These are phyloP conservation scores for Penicillium capsulatum DNA, from an alignment of 2,329 filamentous ascomycete species.

Conservation along the genomic window DNA sequence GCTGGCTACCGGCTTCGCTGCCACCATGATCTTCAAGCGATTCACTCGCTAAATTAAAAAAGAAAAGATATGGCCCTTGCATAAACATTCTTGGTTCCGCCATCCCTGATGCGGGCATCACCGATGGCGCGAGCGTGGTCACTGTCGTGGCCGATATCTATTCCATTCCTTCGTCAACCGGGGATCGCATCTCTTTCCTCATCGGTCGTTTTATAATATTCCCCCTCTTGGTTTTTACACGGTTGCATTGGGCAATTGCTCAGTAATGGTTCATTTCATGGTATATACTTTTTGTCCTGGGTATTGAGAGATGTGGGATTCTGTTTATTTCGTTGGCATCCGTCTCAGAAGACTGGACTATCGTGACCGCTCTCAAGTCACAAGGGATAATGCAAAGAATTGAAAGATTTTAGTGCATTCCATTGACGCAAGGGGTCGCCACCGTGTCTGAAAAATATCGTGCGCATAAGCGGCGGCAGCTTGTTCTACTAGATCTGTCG, in stretches of 20 bases:
- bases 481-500: too few relatives aligned
- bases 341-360: too few relatives aligned
- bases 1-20: constrained; percentile 44
- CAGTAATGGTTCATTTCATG: constrained; percentile 4
- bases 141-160: neutral
- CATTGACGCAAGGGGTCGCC: constrained; percentile 1
- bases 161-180: constrained; percentile 2
- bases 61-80: constrained; percentile 1
- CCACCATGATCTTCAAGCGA: constrained; percentile 40
- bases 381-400: too few relatives aligned
- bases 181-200: constrained; percentile 9
- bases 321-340: too few relatives aligned
- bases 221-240: constrained; percentile 4
- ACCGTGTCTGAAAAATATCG: too few relatives aligned
- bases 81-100: constrained; percentile 6
- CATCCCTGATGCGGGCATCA: constrained; percentile 25
- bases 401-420: neutral
- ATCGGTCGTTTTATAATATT: constrained; percentile 12
- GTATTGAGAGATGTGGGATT: too few relatives aligned
- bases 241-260: constrained; percentile 2
- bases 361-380: too few relatives aligned
- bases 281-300: constrained; percentile 1
- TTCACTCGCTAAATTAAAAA: constrained; percentile 28
- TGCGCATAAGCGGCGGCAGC: too few relatives aligned
- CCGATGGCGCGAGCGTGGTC: constrained; percentile 2